A percentile compares a stretch with the other conserved stretches of the same genome.
These are phyloP conservation scores for Lanmaoa rubissima DNA, from an alignment of 768 basidiomycete species.

Conservation along the genomic window DNA sequence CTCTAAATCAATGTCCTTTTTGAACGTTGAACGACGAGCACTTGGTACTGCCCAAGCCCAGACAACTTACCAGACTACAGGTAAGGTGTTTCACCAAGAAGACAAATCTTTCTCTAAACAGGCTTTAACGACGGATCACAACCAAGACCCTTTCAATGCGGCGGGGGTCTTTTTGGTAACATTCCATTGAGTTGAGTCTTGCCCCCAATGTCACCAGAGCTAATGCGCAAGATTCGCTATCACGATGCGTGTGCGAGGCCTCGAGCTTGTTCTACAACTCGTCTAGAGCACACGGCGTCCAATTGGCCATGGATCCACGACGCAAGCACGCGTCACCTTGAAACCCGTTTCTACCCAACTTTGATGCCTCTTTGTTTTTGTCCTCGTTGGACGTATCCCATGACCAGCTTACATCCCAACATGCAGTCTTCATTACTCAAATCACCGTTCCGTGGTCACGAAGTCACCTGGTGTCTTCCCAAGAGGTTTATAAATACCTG, in stretches of 20 bases:
- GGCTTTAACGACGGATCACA: background rate
- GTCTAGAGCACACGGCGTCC: background rate
- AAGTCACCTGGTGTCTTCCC: background rate
- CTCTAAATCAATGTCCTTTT: background rate
- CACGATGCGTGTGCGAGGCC: background rate
- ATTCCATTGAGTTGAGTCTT: background rate
- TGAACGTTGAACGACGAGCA: background rate
- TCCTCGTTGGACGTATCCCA: background rate
- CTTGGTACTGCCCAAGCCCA: background rate
- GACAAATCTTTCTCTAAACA: background rate
- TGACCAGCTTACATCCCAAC: background rate
- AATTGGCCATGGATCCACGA: background rate
- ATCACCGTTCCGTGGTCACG: background rate
- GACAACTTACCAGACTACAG: background rate
- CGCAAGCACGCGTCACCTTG: background rate
- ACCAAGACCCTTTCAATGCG: background rate
- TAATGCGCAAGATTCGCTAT: background rate
- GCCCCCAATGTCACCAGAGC: background rate
- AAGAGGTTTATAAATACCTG: slow-evolving; percentile 2
- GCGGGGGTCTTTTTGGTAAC: background rate
- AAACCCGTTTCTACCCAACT: background rate
- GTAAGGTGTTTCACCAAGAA: background rate
- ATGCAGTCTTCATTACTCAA: background rate
- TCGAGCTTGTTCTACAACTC: background rate
- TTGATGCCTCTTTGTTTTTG: background rate